These are phyloP conservation scores for Leucogyrophana mollusca DNA, from an alignment of 768 basidiomycete species.

Conservation along the genomic window DNA sequence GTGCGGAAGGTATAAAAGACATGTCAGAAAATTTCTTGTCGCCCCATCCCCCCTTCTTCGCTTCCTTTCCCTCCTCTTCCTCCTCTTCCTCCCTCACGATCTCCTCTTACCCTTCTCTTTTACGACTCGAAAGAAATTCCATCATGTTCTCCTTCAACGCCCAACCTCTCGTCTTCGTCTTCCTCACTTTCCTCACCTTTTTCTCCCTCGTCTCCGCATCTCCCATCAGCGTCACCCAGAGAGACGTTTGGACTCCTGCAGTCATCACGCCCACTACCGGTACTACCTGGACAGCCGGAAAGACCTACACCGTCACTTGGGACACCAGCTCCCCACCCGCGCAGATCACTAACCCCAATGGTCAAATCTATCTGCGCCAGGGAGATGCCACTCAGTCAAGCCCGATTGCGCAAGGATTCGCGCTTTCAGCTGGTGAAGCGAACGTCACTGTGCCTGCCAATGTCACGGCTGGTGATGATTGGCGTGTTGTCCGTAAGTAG, in stretches of 20 bases:
- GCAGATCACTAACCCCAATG: conserved; percentile 47
- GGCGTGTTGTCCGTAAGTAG: conserved; percentile 44
- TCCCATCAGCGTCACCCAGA: conserved; percentile 24
- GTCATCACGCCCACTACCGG: conserved; percentile 35
- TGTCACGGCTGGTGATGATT: conserved; percentile 36
- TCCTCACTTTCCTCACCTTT: conserved; percentile 16
- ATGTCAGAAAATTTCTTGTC: neutral
- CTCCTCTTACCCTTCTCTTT: neutral
- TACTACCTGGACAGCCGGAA: conserved; percentile 41
- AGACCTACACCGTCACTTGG: conserved; percentile 45
- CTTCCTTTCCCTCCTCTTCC: conserved; percentile 1
- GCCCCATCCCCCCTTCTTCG: neutral
- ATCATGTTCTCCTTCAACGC: conserved; percentile 15
- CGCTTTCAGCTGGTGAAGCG: conserved; percentile 32
- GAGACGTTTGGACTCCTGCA: conserved; percentile 50
- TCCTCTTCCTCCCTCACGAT: neutral
- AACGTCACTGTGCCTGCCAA: conserved; percentile 39
- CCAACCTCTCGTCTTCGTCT: conserved; percentile 9
- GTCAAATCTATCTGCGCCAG: conserved; percentile 42
- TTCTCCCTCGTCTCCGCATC: conserved; percentile 27
- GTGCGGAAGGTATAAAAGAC: conserved; percentile 15
- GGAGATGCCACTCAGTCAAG: conserved; percentile 24
- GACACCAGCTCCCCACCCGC: conserved; percentile 38
- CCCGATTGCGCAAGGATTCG: conserved; percentile 39
- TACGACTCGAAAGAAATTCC: neutral